phyloP scores from a whole-genome alignment of 768 basidiomycete species.

The Filobasidium floriforme region DNA sequence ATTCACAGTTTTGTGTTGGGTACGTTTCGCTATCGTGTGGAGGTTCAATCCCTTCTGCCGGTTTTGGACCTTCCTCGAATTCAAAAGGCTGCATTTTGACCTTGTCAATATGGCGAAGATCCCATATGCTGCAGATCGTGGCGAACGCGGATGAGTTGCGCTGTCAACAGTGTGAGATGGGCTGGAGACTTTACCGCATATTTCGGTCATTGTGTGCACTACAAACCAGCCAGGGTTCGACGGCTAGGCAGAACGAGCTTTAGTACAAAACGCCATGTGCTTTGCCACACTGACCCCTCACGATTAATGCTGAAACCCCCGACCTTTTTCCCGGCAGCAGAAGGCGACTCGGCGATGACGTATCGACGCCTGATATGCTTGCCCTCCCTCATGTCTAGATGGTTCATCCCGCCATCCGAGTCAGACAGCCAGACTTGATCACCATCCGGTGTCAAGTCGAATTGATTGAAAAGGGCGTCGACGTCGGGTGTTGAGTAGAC shows the following conservation, averaged over 20 bases:
- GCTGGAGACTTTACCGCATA: constrained; percentile 19
- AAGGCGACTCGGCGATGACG: constrained; percentile 28
- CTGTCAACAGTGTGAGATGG: not conserved
- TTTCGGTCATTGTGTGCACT: constrained; percentile 45
- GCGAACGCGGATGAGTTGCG: too few species aligned
- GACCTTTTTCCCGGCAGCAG: constrained; percentile 39
- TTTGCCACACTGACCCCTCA: constrained; percentile 28
- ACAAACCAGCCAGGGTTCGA: constrained; percentile 36
- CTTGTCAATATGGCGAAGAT: constrained; percentile 35
- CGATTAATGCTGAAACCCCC: constrained; percentile 45
- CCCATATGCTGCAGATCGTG: constrained; percentile 37
- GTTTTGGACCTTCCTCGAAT: constrained; percentile 26
- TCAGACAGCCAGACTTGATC: constrained; percentile 43
- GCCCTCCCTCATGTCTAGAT: constrained; percentile 40
- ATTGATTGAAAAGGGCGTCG: constrained; percentile 45
- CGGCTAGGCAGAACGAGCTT: constrained; percentile 28
- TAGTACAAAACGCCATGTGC: constrained; percentile 1
- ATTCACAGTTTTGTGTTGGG: constrained; percentile 23
- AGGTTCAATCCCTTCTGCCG: constrained; percentile 19
- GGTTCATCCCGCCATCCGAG: constrained; percentile 42
- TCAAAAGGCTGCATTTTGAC: constrained; percentile 8
- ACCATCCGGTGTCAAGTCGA: constrained; percentile 44
- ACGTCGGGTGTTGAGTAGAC: constrained; percentile 43
- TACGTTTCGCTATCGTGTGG: not conserved
- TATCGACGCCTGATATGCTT: constrained; percentile 33